phyloP scores from a whole-genome alignment of 2,329 filamentous ascomycete species.

The Alternaria burnsii region DNA sequence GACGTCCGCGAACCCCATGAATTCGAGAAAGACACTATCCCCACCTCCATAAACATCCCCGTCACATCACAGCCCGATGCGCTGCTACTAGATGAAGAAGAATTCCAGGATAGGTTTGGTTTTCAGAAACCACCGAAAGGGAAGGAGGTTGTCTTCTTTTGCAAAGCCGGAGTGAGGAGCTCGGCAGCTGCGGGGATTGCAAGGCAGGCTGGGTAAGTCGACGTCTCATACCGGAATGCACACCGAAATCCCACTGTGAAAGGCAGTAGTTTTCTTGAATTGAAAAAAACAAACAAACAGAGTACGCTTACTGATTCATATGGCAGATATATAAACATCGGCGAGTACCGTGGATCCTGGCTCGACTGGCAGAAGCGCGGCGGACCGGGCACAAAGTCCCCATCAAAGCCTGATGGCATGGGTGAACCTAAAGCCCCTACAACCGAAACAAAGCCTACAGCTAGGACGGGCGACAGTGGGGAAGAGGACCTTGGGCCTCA shows the following conservation, averaged over 20 bases:
- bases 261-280: background rate
- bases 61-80: constrained; percentile 79
- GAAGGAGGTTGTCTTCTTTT: constrained; percentile 75
- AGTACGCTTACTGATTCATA: background rate
- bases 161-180: constrained; percentile 88
- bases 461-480: constrained; percentile 21
- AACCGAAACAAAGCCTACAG: constrained; percentile 24
- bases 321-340: constrained; percentile 67
- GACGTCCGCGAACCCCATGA: constrained; percentile 79
- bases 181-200: constrained; percentile 80
- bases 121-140: constrained; percentile 57
- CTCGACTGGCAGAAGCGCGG: constrained; percentile 81
- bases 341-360: constrained; percentile 80
- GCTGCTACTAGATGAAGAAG: constrained; percentile 76
- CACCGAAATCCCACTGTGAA: background rate
- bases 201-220: constrained; percentile 73
- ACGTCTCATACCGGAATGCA: background rate
- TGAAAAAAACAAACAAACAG: background rate
- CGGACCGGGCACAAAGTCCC: constrained; percentile 59
- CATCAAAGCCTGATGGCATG: constrained; percentile 24
- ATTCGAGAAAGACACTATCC: constrained; percentile 72
- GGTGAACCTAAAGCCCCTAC: constrained; percentile 28
- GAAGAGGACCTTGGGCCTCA: constrained; percentile 25
- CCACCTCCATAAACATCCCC: constrained; percentile 82
- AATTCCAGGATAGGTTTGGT: constrained; percentile 85